A percentile compares a stretch with the other conserved stretches of the same genome.
phyloP scores from a whole-genome alignment of 441 rosid species.

The Capsella rubella region DNA sequence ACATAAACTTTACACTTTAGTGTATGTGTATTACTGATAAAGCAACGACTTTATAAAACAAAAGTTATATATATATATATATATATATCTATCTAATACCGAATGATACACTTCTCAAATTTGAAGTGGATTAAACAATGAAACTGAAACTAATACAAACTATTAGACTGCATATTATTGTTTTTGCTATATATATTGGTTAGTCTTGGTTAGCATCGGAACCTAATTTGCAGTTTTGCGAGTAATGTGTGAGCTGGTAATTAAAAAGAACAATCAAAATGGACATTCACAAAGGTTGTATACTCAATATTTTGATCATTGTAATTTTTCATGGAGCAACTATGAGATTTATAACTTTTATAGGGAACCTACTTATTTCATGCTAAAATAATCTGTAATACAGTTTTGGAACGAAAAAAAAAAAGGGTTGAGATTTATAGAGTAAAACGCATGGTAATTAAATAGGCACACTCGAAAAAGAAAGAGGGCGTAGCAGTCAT shows the following conservation, averaged over 20 bases:
- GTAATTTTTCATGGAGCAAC: slow-evolving; percentile 11
- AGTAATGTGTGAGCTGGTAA: background rate
- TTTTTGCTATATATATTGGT: background rate
- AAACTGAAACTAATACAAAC: background rate
- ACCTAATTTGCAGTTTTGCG: background rate
- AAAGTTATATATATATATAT: too few relatives aligned
- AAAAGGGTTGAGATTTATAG: slow-evolving; percentile 3
- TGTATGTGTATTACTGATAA: background rate
- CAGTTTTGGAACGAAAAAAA: background rate
- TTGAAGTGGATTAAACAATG: too few relatives aligned
- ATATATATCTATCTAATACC: too few relatives aligned
- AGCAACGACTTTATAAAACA: too few relatives aligned
- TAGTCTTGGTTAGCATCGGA: background rate
- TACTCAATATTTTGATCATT: background rate
- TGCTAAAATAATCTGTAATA: background rate
- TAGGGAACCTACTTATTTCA: background rate
- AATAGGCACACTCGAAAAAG: slow-evolving; percentile 33
- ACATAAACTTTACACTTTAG: background rate
- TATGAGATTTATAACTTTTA: background rate
- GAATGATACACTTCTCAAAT: too few relatives aligned
- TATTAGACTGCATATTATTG: background rate
- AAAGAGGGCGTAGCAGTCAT: slow-evolving; percentile 36
- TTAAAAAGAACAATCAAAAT: background rate
- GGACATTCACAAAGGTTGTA: background rate
- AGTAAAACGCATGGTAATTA: slow-evolving; percentile 37